Conservation (phyloP, 192 early-diverging fungal genomes). For the Linnemannia hyalina region DNA sequence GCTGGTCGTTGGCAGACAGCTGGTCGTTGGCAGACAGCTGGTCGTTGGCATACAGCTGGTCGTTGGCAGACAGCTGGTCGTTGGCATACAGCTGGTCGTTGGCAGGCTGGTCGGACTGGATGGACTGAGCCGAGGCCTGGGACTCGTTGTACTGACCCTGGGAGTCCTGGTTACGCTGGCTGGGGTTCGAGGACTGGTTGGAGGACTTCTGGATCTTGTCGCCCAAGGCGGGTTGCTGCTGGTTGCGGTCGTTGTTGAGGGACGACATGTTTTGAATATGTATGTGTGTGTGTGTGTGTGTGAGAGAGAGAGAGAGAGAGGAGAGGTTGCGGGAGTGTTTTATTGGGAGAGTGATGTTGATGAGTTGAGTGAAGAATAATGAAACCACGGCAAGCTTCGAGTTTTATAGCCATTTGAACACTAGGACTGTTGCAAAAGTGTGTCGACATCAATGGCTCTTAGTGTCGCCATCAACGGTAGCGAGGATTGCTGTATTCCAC, state of each 20-base stretch:
- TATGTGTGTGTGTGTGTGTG: neutral
- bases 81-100: no score
- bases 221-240: conserved; percentile 1
- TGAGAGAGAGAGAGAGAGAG: neutral
- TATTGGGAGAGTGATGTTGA: neutral
- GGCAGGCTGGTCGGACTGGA: neutral
- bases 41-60: no score
- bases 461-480: neutral
- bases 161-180: neutral
- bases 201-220: conserved; percentile 15
- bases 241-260: neutral
- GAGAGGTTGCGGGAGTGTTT: no score
- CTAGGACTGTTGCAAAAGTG: no score
- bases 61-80: no score
- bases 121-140: conserved; percentile 16
- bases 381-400: neutral
- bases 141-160: neutral
- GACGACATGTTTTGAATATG: conserved; percentile 7
- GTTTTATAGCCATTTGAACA: neutral
- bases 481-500: neutral
- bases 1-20: no score
- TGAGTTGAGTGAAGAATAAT: neutral
- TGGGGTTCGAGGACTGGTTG: neutral
- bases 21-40: no score
- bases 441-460: neutral